These are phyloP conservation scores for Chrysochromulina parva DNA, from an alignment of 78 protist genomes.

Conservation along the genomic window DNA sequence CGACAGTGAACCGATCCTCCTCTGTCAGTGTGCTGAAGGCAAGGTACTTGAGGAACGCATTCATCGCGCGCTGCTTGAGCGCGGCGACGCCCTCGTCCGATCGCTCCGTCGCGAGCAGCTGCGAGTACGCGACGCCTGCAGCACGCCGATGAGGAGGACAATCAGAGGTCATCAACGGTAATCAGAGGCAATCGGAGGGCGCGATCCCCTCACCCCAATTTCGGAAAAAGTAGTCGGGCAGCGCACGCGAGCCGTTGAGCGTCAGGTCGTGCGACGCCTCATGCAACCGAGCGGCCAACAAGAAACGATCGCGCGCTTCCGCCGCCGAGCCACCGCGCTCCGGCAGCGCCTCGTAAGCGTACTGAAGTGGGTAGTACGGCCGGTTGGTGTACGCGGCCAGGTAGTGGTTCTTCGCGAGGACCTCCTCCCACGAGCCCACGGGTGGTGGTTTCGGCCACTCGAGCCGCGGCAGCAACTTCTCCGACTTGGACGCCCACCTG, in stretches of 20 bases:
- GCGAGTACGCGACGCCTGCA: neutral
- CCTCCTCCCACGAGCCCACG: neutral
- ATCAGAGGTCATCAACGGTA: too few species aligned
- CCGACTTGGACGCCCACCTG: neutral
- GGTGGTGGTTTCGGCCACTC: neutral
- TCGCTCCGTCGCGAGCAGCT: neutral
- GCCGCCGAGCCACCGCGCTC: neutral
- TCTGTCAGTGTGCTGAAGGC: neutral
- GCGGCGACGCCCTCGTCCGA: neutral
- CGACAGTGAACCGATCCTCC: neutral
- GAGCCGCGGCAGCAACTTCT: neutral
- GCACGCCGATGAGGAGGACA: too few species aligned
- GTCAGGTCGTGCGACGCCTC: neutral
- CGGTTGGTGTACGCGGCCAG: neutral
- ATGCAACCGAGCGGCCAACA: neutral
- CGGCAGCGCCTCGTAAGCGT: neutral
- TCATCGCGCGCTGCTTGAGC: neutral
- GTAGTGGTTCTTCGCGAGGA: neutral
- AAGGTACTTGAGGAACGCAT: neutral
- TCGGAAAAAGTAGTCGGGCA: neutral
- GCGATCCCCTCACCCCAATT: neutral
- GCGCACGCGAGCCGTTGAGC: neutral
- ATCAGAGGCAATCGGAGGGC: too few species aligned
- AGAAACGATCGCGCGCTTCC: neutral
- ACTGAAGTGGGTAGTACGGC: neutral